A percentile compares a stretch with the other conserved stretches of the same genome.
These are phyloP conservation scores for Fraxinus greggii DNA, from an alignment of 305 asterid genomes.

Conservation along the genomic window DNA sequence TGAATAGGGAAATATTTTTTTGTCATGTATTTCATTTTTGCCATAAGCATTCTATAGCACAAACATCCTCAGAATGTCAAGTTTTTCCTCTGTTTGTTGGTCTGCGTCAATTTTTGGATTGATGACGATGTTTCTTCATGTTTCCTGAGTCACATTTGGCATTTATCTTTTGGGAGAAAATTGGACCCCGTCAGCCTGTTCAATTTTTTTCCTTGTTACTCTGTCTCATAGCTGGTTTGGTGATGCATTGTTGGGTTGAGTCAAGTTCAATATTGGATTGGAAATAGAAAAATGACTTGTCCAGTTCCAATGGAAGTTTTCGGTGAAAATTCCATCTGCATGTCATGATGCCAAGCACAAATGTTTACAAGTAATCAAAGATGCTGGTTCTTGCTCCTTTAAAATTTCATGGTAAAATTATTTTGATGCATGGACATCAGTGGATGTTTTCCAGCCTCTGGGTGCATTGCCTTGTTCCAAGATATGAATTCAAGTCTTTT, in stretches of 20 bases:
- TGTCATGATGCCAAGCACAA: neutral
- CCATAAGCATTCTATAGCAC: neutral
- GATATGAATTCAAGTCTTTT: neutral
- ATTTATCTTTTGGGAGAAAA: constrained; percentile 13
- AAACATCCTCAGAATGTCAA: neutral
- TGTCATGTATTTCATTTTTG: neutral
- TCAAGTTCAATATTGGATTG: neutral
- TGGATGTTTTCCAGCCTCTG: neutral
- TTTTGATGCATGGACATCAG: neutral
- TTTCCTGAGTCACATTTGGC: constrained; percentile 12
- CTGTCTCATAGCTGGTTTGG: neutral
- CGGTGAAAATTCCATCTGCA: neutral
- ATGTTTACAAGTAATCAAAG: neutral
- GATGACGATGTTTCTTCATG: neutral
- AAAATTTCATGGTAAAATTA: neutral
- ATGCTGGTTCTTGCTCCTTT: neutral
- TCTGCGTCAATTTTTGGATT: neutral
- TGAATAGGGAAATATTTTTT: neutral
- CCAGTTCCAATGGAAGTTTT: neutral
- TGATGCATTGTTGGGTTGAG: neutral
- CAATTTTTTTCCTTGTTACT: neutral
- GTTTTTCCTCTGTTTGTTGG: neutral
- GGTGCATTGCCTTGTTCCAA: neutral
- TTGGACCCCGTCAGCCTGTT: constrained; percentile 3
- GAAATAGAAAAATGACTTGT: neutral